Percentiles rank a stretch among this genome's conserved stretches.
phyloP scores from a whole-genome alignment of 2,329 filamentous ascomycete species.

The Alternaria brassicicola region DNA sequence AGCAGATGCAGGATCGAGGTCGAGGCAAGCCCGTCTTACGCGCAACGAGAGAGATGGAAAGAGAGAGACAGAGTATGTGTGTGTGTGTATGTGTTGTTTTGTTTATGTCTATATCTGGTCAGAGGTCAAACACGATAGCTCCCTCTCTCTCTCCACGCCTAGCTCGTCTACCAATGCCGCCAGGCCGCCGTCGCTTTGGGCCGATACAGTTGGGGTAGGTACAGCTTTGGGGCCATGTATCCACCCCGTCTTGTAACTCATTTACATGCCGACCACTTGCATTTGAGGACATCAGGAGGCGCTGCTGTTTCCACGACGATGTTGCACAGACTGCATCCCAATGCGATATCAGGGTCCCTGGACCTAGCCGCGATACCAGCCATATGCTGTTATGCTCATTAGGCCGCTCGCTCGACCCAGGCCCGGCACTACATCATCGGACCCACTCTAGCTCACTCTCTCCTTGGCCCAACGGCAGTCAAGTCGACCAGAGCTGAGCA shows the following conservation, averaged over 20 bases:
- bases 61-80: no score
- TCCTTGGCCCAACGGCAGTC: constrained; percentile 8
- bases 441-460: constrained; percentile 10
- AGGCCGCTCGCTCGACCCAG: constrained; percentile 9
- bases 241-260: neutral
- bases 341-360: constrained; percentile 10
- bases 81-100: neutral
- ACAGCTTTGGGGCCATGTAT: neutral
- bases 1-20: constrained; percentile 8
- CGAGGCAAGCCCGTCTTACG: neutral
- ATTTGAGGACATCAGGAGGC: neutral
- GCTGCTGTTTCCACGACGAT: neutral
- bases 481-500: neutral
- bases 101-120: neutral
- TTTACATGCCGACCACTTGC: neutral
- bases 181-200: constrained; percentile 13
- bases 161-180: constrained; percentile 10
- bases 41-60: neutral
- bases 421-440: constrained; percentile 23
- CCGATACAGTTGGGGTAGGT: constrained; percentile 18
- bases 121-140: constrained; percentile 11
- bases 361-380: constrained; percentile 8
- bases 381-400: constrained; percentile 12
- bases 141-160: constrained; percentile 13
- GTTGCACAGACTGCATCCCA: neutral